Evolutionary conservation across 129 eudicot species (phyloP).

Genomic region (Centaurea solstitialis): DNA sequence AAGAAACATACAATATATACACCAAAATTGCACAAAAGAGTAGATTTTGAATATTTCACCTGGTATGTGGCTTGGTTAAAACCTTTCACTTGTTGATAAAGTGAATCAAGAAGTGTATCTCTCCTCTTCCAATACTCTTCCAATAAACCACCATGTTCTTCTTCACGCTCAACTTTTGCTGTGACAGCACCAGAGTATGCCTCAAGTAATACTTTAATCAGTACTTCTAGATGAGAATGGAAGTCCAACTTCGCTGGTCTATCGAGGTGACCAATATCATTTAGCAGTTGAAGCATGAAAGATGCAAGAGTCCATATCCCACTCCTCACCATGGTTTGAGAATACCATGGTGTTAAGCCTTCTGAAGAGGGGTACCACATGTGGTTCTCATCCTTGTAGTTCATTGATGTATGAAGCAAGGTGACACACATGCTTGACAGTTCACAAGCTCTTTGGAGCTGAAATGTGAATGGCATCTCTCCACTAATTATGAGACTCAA

Average conservation of each 20-base stretch:
- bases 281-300: conserved; percentile 69
- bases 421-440: conserved; percentile 80
- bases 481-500: conserved; percentile 50
- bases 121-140: conserved; percentile 79
- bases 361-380: conserved; percentile 93
- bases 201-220: conserved; percentile 79
- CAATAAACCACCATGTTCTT: conserved; percentile 66
- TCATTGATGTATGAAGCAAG: conserved; percentile 55
- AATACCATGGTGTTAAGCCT: conserved; percentile 95
- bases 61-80: conserved; percentile 50
- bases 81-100: conserved; percentile 69
- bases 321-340: conserved; percentile 63
- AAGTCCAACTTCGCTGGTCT: conserved; percentile 58
- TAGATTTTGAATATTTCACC: conserved; percentile 40
- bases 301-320: conserved; percentile 89
- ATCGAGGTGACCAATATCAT: conserved; percentile 51
- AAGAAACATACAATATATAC: neutral
- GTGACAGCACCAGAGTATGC: conserved; percentile 83
- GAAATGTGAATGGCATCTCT: conserved; percentile 54
- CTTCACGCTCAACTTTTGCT: conserved; percentile 79
- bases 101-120: conserved; percentile 73
- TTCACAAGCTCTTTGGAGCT: conserved; percentile 74
- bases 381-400: conserved; percentile 75
- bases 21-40: neutral
- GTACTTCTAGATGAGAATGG: conserved; percentile 52